Base-by-base conservation (phyloP, 1,284 basidiomycete species). In the Puccinia novopanici region DNA sequence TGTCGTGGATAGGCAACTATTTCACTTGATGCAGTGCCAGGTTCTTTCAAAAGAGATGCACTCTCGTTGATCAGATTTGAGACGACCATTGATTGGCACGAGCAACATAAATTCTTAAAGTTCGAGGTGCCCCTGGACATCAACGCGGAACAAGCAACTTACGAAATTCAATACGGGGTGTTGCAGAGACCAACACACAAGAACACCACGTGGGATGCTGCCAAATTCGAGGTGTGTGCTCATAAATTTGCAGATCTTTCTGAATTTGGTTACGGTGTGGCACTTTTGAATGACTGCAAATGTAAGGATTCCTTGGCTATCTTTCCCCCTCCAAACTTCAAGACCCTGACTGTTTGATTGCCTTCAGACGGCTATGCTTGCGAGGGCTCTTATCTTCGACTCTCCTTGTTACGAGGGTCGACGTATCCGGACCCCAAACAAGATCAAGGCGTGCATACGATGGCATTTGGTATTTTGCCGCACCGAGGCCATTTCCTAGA, bases 341-440 rank as follows among this genome's bases (percentile, higher is more conserved):
- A 22, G 12, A 59, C 1, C 13, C 54, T 59, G 19, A 57, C 50
- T 12, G 59, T 63, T 27, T 19, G 40, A 13, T 63, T 59, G 42
- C 24, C n/a, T 68, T 37, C 55, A 68, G 70, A 72, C 67, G 84
- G 84, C 24, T 84, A 83, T 82, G 82, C 82, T 19, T 83, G 83
- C 59, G 85, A 86, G 73, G 86, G 86, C 24, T 84, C 84, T 42
- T 81, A 93, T 55, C 89, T 99, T 84, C 89, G 93, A 71, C 91
- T 98, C 73, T 96, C 94, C 15, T 88, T 99, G 30, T 89, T 99
- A 45, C 91, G 95, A 59, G 91, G 92, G 3, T 92, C 94, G 0
- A 98, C 95, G 0, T 91, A 92, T 55, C 96, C 95, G 0, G 96
- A 98, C 86, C 91, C 92, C 0, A 91, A 94, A 81, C 92, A 94